Evolutionary conservation across 371 early-diverging fungal genomes (phyloP), one percentile per base, ranked within the genome.

Genomic region (Ordospora colligata): DNA sequence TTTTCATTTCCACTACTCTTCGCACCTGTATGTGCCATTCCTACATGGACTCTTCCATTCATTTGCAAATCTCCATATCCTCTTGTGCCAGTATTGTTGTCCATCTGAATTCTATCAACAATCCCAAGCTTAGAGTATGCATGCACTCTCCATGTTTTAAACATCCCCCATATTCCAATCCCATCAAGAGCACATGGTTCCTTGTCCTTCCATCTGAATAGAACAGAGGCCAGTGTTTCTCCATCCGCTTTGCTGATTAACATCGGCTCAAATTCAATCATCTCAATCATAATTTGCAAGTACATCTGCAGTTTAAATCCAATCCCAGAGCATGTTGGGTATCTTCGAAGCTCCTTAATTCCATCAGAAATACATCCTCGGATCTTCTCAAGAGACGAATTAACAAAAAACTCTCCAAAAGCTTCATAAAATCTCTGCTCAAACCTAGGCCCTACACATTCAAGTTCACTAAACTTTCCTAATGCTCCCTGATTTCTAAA

Each of bases 271-370:
- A 71, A 58, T 49, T 82, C 82, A 45, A 78, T 67, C 79, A 82
- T 79, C 62, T 82, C 82, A 27, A 78, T 69, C 11, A 82, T 71
- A 7, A 82, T 75, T 42, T 82, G 82, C 43, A 82, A 69, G 17
- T 54, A 50, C 43, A 63, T 62, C 7, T 75, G 53, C n/a, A 62
- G 50, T 5, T 19, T 62, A 19, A 67, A n/a, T 44, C 76, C 49
- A 9, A 70, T 53, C 4, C 22, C 65, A 6, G 65, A 71, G 12
- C 51, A 44, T 43, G 47, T 52, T 1, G 79, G 79, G 44, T 68
- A 74, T 4, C 21, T 50, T 8, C 42, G 42, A 11, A 76, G 71
- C 66, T 79, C 73, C 21, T 54, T 65, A 50, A 76, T 77, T 9
- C 69, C 78, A 27, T 46, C 22, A 14, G 58, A 7, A 9, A 82